A percentile compares a stretch with the other conserved stretches of the same genome.
Conservation (phyloP, 2,329 filamentous ascomycete species). For the Fusarium multiceps region DNA sequence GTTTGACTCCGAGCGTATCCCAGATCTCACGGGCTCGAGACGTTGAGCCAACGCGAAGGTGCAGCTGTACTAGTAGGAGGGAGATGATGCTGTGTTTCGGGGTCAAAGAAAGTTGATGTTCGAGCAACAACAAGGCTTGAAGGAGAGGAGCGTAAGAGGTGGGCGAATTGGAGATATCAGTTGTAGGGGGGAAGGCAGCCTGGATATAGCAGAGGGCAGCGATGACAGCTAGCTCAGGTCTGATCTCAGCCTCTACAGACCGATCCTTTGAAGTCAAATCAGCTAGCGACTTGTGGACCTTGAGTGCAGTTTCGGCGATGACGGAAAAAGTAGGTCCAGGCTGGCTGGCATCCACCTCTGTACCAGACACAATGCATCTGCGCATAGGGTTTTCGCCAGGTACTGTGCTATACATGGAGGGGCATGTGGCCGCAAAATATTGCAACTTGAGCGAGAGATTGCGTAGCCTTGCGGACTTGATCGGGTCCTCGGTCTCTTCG, state of each 20-base stretch:
- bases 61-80: slow-evolving; percentile 63
- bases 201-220: slow-evolving; percentile 51
- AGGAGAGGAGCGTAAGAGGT: slow-evolving; percentile 52
- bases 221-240: slow-evolving; percentile 52
- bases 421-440: slow-evolving; percentile 58
- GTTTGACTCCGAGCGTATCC: slow-evolving; percentile 65
- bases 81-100: slow-evolving; percentile 61
- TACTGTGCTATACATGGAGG: slow-evolving; percentile 38
- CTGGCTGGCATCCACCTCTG: slow-evolving; percentile 29
- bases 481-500: slow-evolving; percentile 41
- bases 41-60: slow-evolving; percentile 62
- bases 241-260: slow-evolving; percentile 42
- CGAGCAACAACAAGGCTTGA: slow-evolving; percentile 62
- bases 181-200: slow-evolving; percentile 45
- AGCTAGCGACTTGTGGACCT: slow-evolving; percentile 30
- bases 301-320: slow-evolving; percentile 41
- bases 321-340: slow-evolving; percentile 42
- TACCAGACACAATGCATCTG: slow-evolving; percentile 43
- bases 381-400: slow-evolving; percentile 35
- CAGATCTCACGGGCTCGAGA: slow-evolving; percentile 61
- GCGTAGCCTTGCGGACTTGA: slow-evolving; percentile 44
- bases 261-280: slow-evolving; percentile 17
- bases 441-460: slow-evolving; percentile 57
- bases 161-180: slow-evolving; percentile 30
- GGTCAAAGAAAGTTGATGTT: slow-evolving; percentile 59